Percentiles rank a stretch among this genome's conserved stretches.
Conservation (phyloP, 148 eudicot genomes). For the Spergularia bocconei region DNA sequence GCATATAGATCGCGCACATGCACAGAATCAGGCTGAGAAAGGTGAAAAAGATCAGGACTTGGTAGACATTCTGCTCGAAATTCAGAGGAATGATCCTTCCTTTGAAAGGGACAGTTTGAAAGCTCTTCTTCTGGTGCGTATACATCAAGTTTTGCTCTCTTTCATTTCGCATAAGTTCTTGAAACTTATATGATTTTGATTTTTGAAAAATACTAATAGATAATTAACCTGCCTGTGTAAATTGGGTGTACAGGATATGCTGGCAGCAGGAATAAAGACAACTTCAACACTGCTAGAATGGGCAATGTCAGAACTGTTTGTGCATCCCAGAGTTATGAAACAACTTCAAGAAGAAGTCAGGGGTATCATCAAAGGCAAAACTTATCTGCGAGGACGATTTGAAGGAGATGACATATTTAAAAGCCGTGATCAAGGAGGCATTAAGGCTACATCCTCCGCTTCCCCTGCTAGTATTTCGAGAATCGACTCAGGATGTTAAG, state of each 20-base stretch:
- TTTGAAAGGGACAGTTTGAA: conserved; percentile 31
- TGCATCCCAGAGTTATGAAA: conserved; percentile 33
- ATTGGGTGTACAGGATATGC: conserved; percentile 33
- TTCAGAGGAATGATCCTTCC: conserved; percentile 19
- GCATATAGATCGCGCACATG: conserved; percentile 2
- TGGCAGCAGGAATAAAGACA: conserved; percentile 45
- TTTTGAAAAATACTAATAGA: too few species aligned
- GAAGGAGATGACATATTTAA: conserved; percentile 37
- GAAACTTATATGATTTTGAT: too few species aligned
- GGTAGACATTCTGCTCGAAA: conserved; percentile 38
- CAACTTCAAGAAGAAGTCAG: conserved; percentile 39
- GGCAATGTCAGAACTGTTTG: conserved; percentile 42
- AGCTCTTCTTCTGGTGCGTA: conserved; percentile 40
- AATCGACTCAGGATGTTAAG: conserved; percentile 20
- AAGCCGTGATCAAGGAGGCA: conserved; percentile 39
- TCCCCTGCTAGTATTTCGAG: conserved; percentile 29
- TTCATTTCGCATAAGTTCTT: too few species aligned
- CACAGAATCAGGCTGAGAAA: neutral
- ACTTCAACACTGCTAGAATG: conserved; percentile 36
- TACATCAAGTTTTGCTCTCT: too few species aligned
- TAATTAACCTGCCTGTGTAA: too few species aligned
- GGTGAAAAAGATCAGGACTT: conserved; percentile 18
- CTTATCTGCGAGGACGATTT: conserved; percentile 34
- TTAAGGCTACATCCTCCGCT: conserved; percentile 28
- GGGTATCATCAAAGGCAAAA: conserved; percentile 17